phyloP scores from a whole-genome alignment of 257 asterid species.

The Ligustrum vulgare region DNA sequence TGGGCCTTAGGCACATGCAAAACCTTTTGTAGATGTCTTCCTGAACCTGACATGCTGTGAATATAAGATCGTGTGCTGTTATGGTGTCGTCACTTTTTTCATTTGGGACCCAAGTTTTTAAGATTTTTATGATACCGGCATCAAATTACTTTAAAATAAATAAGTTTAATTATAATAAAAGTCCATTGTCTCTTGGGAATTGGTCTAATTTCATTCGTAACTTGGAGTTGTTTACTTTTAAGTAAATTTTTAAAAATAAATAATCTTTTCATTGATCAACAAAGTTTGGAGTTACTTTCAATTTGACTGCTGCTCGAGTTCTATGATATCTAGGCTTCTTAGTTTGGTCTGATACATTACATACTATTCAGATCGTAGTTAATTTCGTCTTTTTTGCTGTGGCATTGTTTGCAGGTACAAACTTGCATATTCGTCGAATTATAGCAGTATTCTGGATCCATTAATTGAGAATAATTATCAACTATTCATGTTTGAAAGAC shows the following conservation, averaged over 20 bases:
- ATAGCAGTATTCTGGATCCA: slow-evolving; percentile 70
- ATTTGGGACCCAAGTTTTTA: neutral
- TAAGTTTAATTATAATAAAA: no score
- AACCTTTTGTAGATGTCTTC: neutral
- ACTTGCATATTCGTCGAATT: slow-evolving; percentile 81
- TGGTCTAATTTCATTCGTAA: neutral
- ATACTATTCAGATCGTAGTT: neutral
- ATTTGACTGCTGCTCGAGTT: neutral
- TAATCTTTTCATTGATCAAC: no score
- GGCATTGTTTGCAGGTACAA: slow-evolving; percentile 60
- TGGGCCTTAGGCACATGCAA: neutral
- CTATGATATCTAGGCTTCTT: neutral
- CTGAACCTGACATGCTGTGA: neutral
- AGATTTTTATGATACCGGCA: neutral
- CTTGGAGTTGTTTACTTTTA: neutral
- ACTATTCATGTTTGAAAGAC: slow-evolving; percentile 88
- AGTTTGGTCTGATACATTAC: neutral
- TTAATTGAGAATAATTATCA: slow-evolving; percentile 82
- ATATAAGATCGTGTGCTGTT: neutral
- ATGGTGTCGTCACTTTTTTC: neutral
- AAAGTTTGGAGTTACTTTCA: neutral
- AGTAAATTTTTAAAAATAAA: neutral
- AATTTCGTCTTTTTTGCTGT: neutral
- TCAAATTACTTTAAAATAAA: neutral
- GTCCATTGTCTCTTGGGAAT: neutral